Conservation (phyloP, 208 protist species). For the Porcisia deanei region DNA sequence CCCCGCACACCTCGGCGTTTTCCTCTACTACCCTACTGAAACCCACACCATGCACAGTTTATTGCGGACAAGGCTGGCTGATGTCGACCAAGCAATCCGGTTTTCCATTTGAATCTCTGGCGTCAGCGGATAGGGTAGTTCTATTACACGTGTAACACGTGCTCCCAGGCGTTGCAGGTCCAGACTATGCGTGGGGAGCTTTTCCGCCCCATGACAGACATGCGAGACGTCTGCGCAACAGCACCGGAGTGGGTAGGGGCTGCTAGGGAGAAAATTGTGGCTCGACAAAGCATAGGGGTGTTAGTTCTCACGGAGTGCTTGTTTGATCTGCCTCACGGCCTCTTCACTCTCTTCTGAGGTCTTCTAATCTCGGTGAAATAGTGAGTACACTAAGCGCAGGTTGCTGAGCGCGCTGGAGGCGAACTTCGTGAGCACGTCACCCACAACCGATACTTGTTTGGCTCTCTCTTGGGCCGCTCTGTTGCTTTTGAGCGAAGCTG, state of each 20-base stretch:
- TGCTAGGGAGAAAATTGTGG: slow-evolving; percentile 38
- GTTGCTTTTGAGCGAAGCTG: slow-evolving; percentile 23
- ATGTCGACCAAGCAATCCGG: slow-evolving; percentile 29
- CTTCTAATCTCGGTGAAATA: slow-evolving; percentile 46
- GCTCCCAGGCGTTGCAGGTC: slow-evolving; percentile 15
- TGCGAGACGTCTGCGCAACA: slow-evolving; percentile 35
- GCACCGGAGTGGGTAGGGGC: slow-evolving; percentile 6
- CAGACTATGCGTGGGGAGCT: slow-evolving; percentile 19
- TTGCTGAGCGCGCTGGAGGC: slow-evolving; percentile 28
- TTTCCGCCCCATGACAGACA: slow-evolving; percentile 22
- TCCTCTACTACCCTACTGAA: slow-evolving; percentile 4
- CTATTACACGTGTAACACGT: slow-evolving; percentile 66
- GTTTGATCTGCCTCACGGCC: neutral
- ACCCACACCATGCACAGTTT: slow-evolving; percentile 39
- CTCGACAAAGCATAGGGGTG: slow-evolving; percentile 13
- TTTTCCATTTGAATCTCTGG: slow-evolving; percentile 26
- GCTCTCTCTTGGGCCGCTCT: slow-evolving; percentile 55
- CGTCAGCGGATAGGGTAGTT: slow-evolving; percentile 41
- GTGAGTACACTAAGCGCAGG: slow-evolving; percentile 18
- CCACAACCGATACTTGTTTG: slow-evolving; percentile 3
- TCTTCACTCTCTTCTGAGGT: slow-evolving; percentile 22
- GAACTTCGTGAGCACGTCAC: neutral
- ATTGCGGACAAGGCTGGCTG: slow-evolving; percentile 32
- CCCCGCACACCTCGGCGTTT: slow-evolving; percentile 32
- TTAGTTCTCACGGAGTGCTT: too few relatives aligned